Evolutionary conservation across 495 filamentous ascomycete species (phyloP), one percentile per base, ranked within the genome.

Genomic region (Neurospora sp.): DNA sequence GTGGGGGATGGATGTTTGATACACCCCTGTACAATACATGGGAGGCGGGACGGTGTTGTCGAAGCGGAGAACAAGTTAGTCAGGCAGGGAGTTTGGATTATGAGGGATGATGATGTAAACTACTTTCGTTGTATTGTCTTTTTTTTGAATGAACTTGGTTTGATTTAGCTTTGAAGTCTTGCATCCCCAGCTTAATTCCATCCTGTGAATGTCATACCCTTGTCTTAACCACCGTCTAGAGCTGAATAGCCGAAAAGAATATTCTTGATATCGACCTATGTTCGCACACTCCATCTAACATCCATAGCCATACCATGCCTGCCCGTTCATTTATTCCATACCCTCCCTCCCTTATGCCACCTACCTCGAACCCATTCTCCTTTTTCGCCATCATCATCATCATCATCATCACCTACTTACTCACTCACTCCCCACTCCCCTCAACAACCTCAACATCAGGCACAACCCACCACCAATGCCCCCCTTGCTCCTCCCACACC

Each of bases 401-500:
- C 31, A 31, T 31, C 31, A 31, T 31, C 31, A 31, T 31, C 31
- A 31, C 31, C 31, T 31, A 31, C 31, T 35, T n/a, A n/a, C n/a
- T n/a, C n/a, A n/a, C n/a, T n/a, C n/a, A n/a, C n/a, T n/a, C n/a
- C n/a, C n/a, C 54, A 31, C 7, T 4, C 48, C 40, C 42, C 71
- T 35, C 42, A 48, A 69, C 66, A 62, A 75, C 76, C 73, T 74
- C 59, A 16, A 94, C 75, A 79, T 89, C 90, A 6, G 92, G 92
- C 72, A 94, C 90, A 74, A 89, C 84, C 93, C 93, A 96, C 89
- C 90, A 93, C 75, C 90, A 89, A 83, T 92, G 89, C 84, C 92
- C 91, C 23, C 81, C 78, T 31, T 31, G 31, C 76, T 88, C 87
- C 5, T 84, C 87, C 7, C 84, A 78, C 12, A 66, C 54, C 31